Conservation (phyloP, 1,284 basidiomycete species). For the Sphaerobolus stellatus region DNA sequence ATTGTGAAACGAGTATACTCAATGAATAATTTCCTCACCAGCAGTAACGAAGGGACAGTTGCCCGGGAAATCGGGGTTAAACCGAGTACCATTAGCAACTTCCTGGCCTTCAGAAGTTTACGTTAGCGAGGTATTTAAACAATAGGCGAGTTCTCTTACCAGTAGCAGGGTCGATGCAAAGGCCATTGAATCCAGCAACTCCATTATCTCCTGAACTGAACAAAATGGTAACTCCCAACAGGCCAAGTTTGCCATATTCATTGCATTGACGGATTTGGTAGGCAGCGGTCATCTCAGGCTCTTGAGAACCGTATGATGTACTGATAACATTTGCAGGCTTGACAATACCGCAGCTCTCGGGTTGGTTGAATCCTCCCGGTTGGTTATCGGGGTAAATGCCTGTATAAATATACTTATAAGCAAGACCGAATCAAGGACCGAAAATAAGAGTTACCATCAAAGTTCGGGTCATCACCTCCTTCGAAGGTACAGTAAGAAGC, state of each 20-base stretch:
- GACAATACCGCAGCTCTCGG: conserved; percentile 40
- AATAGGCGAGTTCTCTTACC: conserved; percentile 18
- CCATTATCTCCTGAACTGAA: conserved; percentile 48
- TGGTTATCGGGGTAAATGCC: conserved; percentile 51
- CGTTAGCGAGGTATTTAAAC: background rate
- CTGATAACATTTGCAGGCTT: conserved; percentile 40
- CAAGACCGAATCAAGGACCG: background rate
- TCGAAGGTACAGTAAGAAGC: conserved; percentile 57
- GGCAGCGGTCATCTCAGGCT: conserved; percentile 34
- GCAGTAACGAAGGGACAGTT: conserved; percentile 36
- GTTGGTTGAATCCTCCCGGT: conserved; percentile 41
- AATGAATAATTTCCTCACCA: conserved; percentile 12
- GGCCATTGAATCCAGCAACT: conserved; percentile 28
- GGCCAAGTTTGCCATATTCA: conserved; percentile 42
- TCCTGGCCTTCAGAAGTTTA: background rate
- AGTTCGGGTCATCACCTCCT: conserved; percentile 27
- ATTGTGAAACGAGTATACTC: background rate
- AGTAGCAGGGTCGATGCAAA: conserved; percentile 27
- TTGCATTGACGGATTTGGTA: conserved; percentile 42
- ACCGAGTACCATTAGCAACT: background rate
- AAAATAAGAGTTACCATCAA: conserved; percentile 14
- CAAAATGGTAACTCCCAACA: conserved; percentile 48
- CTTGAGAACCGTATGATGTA: conserved; percentile 40
- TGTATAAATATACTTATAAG: conserved; percentile 16
- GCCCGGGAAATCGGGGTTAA: conserved; percentile 11